Percentiles rank a stretch among this genome's conserved stretches.
These are phyloP conservation scores for Yamadazyma aaseri DNA, from an alignment of 1,139 yeast species.

Conservation along the genomic window DNA sequence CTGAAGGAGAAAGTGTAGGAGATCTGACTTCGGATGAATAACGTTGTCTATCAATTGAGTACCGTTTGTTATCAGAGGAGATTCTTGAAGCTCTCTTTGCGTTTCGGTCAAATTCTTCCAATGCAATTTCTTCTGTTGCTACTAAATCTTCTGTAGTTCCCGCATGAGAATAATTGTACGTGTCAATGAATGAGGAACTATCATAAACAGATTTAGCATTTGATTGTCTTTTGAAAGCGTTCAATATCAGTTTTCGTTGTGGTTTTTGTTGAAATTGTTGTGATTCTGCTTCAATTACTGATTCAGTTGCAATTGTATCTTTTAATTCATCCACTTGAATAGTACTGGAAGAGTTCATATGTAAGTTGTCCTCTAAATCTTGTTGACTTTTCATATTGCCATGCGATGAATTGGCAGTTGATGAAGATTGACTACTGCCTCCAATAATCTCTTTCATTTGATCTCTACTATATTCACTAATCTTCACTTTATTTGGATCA, in stretches of 20 bases:
- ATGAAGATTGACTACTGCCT: slow-evolving; percentile 5
- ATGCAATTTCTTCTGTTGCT: slow-evolving; percentile 50
- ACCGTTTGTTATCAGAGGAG: slow-evolving; percentile 23
- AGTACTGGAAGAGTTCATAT: slow-evolving; percentile 16
- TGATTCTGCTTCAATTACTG: slow-evolving; percentile 1
- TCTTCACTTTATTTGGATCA: slow-evolving; percentile 46
- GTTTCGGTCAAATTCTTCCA: slow-evolving; percentile 42
- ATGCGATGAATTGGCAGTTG: slow-evolving; percentile 5
- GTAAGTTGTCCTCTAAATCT: slow-evolving; percentile 7
- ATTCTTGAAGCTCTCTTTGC: slow-evolving; percentile 23
- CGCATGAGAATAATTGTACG: slow-evolving; percentile 21
- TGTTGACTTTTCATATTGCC: slow-evolving; percentile 5
- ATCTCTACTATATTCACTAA: slow-evolving; percentile 28
- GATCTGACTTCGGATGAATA: slow-evolving; percentile 7
- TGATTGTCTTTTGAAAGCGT: slow-evolving; percentile 28
- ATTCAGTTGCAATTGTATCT: background rate
- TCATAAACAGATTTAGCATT: slow-evolving; percentile 27
- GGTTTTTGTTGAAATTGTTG: slow-evolving; percentile 1
- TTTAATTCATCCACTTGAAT: slow-evolving; percentile 9
- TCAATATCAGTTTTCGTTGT: slow-evolving; percentile 23
- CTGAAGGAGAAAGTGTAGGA: background rate
- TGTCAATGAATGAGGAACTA: slow-evolving; percentile 31
- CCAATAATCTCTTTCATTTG: slow-evolving; percentile 19
- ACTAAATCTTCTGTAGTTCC: slow-evolving; percentile 20
- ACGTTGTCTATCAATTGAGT: slow-evolving; percentile 8